Conservation (phyloP, 2,329 filamentous ascomycete species). For the Drechslera avenae region DNA sequence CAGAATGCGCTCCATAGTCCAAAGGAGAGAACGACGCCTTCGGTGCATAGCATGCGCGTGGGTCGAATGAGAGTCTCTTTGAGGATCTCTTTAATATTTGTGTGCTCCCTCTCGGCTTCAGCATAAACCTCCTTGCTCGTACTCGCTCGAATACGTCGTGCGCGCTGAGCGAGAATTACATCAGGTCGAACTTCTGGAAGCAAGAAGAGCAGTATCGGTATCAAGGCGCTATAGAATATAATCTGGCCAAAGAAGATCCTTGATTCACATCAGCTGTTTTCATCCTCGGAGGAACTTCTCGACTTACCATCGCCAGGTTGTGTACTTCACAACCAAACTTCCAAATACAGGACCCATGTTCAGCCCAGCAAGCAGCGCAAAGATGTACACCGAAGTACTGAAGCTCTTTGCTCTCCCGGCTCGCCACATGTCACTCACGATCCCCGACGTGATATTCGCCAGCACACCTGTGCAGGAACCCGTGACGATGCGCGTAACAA, state of each 20-base stretch:
- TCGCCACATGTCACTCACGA: slow-evolving; percentile 47
- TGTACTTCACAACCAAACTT: slow-evolving; percentile 46
- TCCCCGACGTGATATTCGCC: slow-evolving; percentile 48
- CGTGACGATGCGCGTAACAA: slow-evolving; percentile 53
- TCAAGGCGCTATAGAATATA: slow-evolving; percentile 51
- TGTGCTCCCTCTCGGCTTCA: slow-evolving; percentile 43
- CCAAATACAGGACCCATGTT: slow-evolving; percentile 54
- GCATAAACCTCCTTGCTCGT: slow-evolving; percentile 35
- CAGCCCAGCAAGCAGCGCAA: slow-evolving; percentile 52
- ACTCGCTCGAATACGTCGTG: slow-evolving; percentile 39
- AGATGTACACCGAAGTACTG: slow-evolving; percentile 52
- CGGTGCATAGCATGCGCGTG: slow-evolving; percentile 53
- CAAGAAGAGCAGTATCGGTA: slow-evolving; percentile 49
- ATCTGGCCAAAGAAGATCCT: slow-evolving; percentile 56
- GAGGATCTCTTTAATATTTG: slow-evolving; percentile 42
- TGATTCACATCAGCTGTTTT: slow-evolving; percentile 6
- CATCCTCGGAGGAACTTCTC: background rate
- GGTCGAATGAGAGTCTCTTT: slow-evolving; percentile 46
- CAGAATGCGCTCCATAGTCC: slow-evolving; percentile 57
- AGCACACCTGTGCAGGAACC: slow-evolving; percentile 52
- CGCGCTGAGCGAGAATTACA: slow-evolving; percentile 52
- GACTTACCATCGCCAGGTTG: slow-evolving; percentile 51
- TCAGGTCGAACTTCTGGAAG: slow-evolving; percentile 56
- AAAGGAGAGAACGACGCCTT: slow-evolving; percentile 56
- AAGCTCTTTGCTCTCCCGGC: slow-evolving; percentile 49